Percentiles rank a stretch among this genome's conserved stretches.
Conservation (phyloP, 2,329 filamentous ascomycete species). For the Ascochyta rabiei region DNA sequence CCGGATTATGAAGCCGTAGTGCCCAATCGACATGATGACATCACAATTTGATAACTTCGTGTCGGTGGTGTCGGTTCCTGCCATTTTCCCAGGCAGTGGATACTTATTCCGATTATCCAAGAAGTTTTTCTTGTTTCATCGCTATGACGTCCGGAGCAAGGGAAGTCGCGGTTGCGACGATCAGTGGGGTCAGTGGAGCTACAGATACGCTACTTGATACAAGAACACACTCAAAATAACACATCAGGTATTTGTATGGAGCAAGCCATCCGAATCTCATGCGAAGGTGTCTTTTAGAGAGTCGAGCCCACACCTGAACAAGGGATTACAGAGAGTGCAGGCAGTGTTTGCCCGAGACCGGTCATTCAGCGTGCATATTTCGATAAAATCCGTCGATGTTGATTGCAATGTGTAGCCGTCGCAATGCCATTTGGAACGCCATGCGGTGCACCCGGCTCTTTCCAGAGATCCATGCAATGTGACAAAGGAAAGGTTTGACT, state of each 20-base stretch:
- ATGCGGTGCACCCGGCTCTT: constrained; percentile 14
- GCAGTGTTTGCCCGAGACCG: background rate
- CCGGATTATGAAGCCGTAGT: background rate
- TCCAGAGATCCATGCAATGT: constrained; percentile 2
- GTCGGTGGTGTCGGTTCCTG: background rate
- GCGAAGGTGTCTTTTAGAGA: background rate
- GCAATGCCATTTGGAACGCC: constrained; percentile 12
- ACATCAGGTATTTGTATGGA: background rate
- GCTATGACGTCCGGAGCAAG: constrained; percentile 14
- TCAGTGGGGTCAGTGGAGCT: constrained; percentile 6
- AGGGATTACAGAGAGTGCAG: background rate
- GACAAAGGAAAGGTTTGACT: constrained; percentile 16
- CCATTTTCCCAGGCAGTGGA: constrained; percentile 5
- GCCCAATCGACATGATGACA: constrained; percentile 23
- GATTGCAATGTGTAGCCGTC: background rate
- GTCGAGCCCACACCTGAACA: background rate
- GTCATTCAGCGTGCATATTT: too few species aligned
- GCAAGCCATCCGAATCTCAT: background rate
- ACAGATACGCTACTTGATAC: constrained; percentile 1
- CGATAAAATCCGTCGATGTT: background rate
- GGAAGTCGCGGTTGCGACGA: constrained; percentile 5
- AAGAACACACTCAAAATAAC: background rate
- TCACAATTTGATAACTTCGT: constrained; percentile 11
- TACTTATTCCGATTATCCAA: constrained; percentile 7
- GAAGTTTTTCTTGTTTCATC: constrained; percentile 12